phyloP scores from a whole-genome alignment of 2,329 filamentous ascomycete genomes.

The Chaetomium sp. region DNA sequence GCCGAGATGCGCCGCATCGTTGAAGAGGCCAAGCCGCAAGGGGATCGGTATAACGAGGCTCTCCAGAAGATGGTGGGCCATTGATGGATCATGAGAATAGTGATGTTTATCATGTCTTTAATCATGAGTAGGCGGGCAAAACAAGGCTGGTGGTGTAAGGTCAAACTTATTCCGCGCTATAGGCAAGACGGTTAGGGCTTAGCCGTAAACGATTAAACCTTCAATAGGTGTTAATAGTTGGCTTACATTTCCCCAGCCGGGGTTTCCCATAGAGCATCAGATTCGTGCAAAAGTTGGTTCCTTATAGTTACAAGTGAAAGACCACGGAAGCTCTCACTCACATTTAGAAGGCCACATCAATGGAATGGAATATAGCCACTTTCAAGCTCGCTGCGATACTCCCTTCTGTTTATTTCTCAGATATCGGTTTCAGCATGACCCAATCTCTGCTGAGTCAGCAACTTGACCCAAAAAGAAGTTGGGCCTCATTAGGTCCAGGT shows the following conservation, averaged over 20 bases:
- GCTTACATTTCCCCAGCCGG: background rate
- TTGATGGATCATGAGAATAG: background rate
- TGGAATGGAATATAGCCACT: too few relatives aligned
- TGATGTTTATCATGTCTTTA: background rate
- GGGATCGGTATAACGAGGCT: slow-evolving; percentile 5
- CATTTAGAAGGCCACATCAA: too few relatives aligned
- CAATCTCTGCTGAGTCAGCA: too few relatives aligned
- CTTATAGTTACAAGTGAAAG: too few relatives aligned
- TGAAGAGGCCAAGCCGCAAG: slow-evolving; percentile 12
- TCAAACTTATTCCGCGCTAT: slow-evolving; percentile 5
- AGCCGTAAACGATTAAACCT: slow-evolving; percentile 3
- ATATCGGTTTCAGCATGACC: too few relatives aligned
- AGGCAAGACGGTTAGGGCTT: background rate
- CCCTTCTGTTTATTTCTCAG: too few relatives aligned
- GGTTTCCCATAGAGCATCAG: background rate
- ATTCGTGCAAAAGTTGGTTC: too few relatives aligned
- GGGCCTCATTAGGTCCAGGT: too few relatives aligned
- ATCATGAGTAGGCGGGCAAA: slow-evolving; percentile 2
- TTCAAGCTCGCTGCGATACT: too few relatives aligned
- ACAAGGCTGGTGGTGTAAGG: background rate
- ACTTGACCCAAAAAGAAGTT: too few relatives aligned
- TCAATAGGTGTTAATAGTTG: slow-evolving; percentile 1
- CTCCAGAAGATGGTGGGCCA: slow-evolving; percentile 9
- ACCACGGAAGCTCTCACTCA: too few relatives aligned
- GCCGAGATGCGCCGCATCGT: slow-evolving; percentile 12